Base-by-base conservation (phyloP, 225 moss, liverwort and hornwort species). In the Rhytidiadelphus loreus region DNA sequence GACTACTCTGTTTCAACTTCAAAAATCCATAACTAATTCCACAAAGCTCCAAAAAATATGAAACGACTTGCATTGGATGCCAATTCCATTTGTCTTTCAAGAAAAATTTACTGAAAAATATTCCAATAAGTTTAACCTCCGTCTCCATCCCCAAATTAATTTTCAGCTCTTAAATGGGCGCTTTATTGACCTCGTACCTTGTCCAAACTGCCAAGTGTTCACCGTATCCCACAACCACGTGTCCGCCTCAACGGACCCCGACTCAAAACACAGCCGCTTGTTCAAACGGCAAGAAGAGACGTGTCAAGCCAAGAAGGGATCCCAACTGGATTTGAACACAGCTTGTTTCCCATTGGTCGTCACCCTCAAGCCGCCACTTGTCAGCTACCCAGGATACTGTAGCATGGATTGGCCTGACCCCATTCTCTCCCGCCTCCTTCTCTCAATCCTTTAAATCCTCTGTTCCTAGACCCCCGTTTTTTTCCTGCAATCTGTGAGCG, bases 401-500 rank as follows among this genome's bases (percentile, higher is more conserved):
- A 33, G 57, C 70, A n/a, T 37, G 33, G 77, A 78, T 60, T 50
- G 37, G 48, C 50, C 78, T n/a, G 16, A 25, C 37, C 35, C 74
- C 73, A 58, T 85, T 56, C 37, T 73, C 85, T 85, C 74, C 85
- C 87, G 78, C 68, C 87, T 41, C 33, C 28, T 23, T 60, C 53
- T 37, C 72, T 18, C 41, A 29, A 5, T 8, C 43, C 32, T 21
- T 48, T 39, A 57, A 20, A 9, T 8, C 32, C 48, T 61, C 77
- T 48, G 58, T 39, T 84, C 78, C 48, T 59, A 1, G 0, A 0
- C 6, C 1, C 3, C 1, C 1, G 4, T 18, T 9, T 30, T 19
- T 66, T 65, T 77, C 48, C 12, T 23, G 23, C 52, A 52, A 32
- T 35, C 15, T 61, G 23, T 16, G 62, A 55, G 33, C 22, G 14